A percentile compares a stretch with the other conserved stretches of the same genome.
phyloP scores from a whole-genome alignment of 2,329 filamentous ascomycete genomes.

The Cytospora paraplurivora region DNA sequence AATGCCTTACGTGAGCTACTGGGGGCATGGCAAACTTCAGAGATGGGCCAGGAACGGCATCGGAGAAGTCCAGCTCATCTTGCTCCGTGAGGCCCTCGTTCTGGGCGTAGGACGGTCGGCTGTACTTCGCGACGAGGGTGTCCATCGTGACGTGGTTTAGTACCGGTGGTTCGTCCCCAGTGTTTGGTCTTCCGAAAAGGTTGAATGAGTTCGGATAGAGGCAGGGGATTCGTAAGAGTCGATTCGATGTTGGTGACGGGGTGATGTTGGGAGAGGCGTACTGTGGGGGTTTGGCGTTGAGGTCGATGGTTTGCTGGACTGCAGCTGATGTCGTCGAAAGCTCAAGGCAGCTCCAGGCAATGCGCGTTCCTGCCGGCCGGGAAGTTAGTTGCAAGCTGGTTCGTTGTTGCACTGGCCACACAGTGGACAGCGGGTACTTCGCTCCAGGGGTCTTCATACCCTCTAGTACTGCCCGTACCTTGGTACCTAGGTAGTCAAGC shows the following conservation, averaged over 20 bases:
- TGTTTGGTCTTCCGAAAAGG: constrained; percentile 69
- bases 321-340: constrained; percentile 26
- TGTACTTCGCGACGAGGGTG: constrained; percentile 89
- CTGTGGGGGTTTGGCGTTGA: constrained; percentile 17
- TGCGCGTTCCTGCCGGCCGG: constrained; percentile 29
- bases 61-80: constrained; percentile 71
- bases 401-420: constrained; percentile 1
- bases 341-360: constrained; percentile 30
- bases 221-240: background rate
- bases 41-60: constrained; percentile 74
- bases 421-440: constrained; percentile 4
- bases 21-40: constrained; percentile 96
- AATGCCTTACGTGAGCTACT: constrained; percentile 73
- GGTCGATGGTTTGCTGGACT: constrained; percentile 19
- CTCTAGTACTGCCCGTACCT: too few species aligned
- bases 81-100: constrained; percentile 73
- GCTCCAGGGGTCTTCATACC: constrained; percentile 5
- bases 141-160: constrained; percentile 66
- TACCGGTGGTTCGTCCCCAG: constrained; percentile 66
- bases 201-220: background rate
- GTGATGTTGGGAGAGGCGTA: constrained; percentile 5
- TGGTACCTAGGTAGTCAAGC: constrained; percentile 11
- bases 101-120: constrained; percentile 70
- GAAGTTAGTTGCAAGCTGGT: constrained; percentile 10
- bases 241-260: constrained; percentile 12